A percentile compares a stretch with the other conserved stretches of the same genome.
phyloP scores from a whole-genome alignment of 2,329 filamentous ascomycete species.

The Neocatenulostroma microsporum region DNA sequence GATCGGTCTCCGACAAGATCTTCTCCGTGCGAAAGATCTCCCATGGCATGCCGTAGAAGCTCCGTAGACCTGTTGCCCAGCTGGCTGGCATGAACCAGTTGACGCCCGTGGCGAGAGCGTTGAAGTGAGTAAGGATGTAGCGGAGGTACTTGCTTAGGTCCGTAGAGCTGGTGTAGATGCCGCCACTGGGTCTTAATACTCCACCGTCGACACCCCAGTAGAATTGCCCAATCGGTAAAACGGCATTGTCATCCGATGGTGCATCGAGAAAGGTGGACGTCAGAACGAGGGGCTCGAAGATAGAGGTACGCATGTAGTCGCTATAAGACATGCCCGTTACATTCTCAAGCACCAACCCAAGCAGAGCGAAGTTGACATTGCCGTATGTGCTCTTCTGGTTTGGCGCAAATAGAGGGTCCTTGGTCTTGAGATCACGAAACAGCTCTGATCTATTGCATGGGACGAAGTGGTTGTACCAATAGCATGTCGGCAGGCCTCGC shows the following conservation, averaged over 20 bases:
- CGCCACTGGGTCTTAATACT: slow-evolving; percentile 33
- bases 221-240: slow-evolving; percentile 28
- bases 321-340: slow-evolving; percentile 31
- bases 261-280: slow-evolving; percentile 26
- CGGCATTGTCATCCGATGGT: slow-evolving; percentile 29
- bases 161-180: slow-evolving; percentile 34
- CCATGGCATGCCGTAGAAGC: slow-evolving; percentile 41
- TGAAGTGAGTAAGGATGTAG: slow-evolving; percentile 35
- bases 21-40: slow-evolving; percentile 38
- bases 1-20: slow-evolving; percentile 29
- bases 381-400: slow-evolving; percentile 37
- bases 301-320: slow-evolving; percentile 31
- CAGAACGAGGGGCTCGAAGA: slow-evolving; percentile 33
- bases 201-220: slow-evolving; percentile 37
- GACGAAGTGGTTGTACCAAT: background rate
- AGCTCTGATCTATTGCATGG: slow-evolving; percentile 18
- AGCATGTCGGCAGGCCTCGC: no score
- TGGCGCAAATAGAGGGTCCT: slow-evolving; percentile 32
- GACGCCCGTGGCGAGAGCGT: slow-evolving; percentile 31
- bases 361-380: slow-evolving; percentile 35
- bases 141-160: slow-evolving; percentile 39
- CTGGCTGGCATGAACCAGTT: slow-evolving; percentile 39
- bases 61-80: slow-evolving; percentile 28
- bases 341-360: slow-evolving; percentile 33
- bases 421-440: slow-evolving; percentile 27